These are phyloP conservation scores for Ploettnerulaceae sp. DNA, from an alignment of 2,329 filamentous ascomycete genomes.

Conservation along the genomic window DNA sequence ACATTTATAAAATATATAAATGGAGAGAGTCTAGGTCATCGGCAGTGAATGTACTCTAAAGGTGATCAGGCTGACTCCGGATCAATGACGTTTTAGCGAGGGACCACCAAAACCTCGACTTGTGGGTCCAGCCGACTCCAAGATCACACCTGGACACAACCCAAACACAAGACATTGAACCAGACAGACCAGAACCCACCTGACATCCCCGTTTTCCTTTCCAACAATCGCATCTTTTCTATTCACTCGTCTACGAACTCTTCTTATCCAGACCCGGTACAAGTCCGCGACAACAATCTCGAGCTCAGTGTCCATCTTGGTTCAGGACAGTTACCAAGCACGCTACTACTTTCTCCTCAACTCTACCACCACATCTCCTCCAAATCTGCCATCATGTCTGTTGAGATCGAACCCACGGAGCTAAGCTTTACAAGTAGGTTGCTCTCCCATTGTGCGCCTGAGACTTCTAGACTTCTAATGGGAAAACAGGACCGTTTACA, in stretches of 20 bases:
- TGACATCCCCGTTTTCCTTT: background rate
- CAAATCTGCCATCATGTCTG: constrained; percentile 64
- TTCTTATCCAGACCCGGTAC: constrained; percentile 2
- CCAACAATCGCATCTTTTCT: background rate
- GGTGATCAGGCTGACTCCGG: background rate
- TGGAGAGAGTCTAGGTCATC: background rate
- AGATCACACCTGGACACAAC: background rate
- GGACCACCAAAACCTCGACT: background rate
- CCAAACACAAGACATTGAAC: background rate
- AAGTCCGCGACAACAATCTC: background rate
- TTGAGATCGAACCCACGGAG: constrained; percentile 88
- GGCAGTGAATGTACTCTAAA: background rate
- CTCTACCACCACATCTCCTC: constrained; percentile 1
- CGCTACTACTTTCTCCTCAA: background rate
- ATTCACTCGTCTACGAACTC: background rate
- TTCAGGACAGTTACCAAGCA: constrained; percentile 1
- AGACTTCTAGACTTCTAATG: constrained; percentile 18
- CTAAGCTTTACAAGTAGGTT: constrained; percentile 86
- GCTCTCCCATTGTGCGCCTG: constrained; percentile 11
- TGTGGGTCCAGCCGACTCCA: background rate
- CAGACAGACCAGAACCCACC: background rate
- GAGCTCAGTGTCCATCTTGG: constrained; percentile 2
- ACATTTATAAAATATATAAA: background rate
- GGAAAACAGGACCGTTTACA: constrained; percentile 56
- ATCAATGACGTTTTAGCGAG: constrained; percentile 9